Evolutionary conservation across 345 rosid genomes (phyloP), one percentile per base, ranked within the genome.

Genomic region (Boechera retrofracta): DNA sequence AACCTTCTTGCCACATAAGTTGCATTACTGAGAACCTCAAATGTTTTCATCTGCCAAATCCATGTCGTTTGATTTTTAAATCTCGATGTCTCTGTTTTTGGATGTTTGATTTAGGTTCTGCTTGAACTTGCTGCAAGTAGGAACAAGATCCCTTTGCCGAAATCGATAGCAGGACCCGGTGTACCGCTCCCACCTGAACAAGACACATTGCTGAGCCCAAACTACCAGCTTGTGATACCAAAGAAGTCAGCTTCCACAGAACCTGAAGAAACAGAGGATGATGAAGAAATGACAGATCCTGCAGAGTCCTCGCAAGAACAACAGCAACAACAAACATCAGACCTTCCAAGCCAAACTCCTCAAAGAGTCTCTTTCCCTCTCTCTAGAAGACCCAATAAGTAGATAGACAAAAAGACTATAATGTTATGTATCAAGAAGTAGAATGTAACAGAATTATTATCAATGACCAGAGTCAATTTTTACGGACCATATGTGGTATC

Each of bases 71-170:
- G 36, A 13, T 51, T 51, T 63, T 36, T 52, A 21, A 10, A 55
- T 55, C 57, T 31, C 1, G 4, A 16, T 2, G 18, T 8, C 10
- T 61, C 1, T 52, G 58, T 55, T 32, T 33, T 18, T 64, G 12
- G 16, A 31, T 42, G 45, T 72, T 31, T 18, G 24, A 0, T 4
- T 36, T 81, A 94, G 96, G 89, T 92, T 15, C 69, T 92, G 42
- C 81, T 91, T 21, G 97, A 92, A 36, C 68, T 92, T 72, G 93
- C 99, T 16, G 85, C 90, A 65, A 92, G 76, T 72, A 86, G 97
- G 83, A 95, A 92, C 86, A 92, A 87, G 79, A 83, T 88, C 63
- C 97, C 96, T 39, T 69, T 95, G 66, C 99, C 99, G 2, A 95
- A 86, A 85, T 64, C 94, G 28, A 81, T 87, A 28, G 72, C 88